Base-by-base conservation (phyloP, 1,139 yeast species). In the Sugiyamaella paludigena region DNA sequence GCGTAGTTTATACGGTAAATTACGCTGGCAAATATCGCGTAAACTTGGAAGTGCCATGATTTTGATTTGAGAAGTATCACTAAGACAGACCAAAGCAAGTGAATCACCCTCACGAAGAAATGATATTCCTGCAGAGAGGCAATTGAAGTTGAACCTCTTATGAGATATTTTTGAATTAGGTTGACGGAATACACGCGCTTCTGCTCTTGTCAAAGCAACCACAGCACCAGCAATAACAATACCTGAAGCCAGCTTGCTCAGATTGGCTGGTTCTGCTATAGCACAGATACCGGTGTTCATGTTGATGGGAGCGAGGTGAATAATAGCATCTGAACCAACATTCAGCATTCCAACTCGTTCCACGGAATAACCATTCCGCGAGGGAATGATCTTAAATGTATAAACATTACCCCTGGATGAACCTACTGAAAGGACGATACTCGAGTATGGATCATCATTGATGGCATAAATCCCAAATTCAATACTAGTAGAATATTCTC, bases 391-490 rank as follows among this genome's bases (percentile, higher is more conserved):
- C 60, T 84, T 83, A 67, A 79, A 87, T 0, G 82, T 76, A 28
- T 84, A 58, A 13, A 89, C 65, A 49, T 87, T 87, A 12, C 98
- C 98, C 30, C 73, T 72, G 49, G 81, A 79, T 0, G 97, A 85
- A 28, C 98, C 99, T 11, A 84, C 85, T 31, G 81, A 70, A 65
- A 91, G 68, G 30, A 87, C 63, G 43, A 92, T 79, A 16, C 89
- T 82, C 0, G 95, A 84, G 58, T 77, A 87, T 1, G 77, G 76
- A 27, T 80, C 84, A 49, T 81, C 85, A 40, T 78, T 81, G 35
- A 66, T 66, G 46, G 77, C 86, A 81, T 81, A 78, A 43, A 82
- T 85, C 1, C 87, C 76, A 66, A 89, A 86, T 57, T 87, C 92
- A 49, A 87, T 66, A 1, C 78, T 64, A 0, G 95, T 85, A 1